Evolutionary conservation across 148 eudicot genomes (phyloP).

Genomic region (Rhododendron henanense): DNA sequence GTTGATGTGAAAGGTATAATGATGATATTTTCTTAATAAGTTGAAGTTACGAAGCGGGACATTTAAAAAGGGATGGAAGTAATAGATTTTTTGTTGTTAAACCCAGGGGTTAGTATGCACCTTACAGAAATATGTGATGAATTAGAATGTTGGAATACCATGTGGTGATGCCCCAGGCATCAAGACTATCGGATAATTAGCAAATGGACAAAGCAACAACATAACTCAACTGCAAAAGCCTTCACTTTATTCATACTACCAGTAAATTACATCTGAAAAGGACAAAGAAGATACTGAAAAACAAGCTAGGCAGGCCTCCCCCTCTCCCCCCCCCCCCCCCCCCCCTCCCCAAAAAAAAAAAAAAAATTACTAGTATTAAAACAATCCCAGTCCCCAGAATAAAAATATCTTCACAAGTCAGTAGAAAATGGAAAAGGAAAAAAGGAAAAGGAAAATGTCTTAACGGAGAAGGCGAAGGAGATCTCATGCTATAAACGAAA

Average conservation of each 20-base stretch:
- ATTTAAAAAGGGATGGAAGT: too few species aligned
- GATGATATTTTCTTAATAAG: too few species aligned
- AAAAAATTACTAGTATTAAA: neutral
- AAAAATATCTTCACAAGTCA: neutral
- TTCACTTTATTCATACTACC: neutral
- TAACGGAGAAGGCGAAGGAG: neutral
- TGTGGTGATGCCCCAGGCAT: too few species aligned
- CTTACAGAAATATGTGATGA: too few species aligned
- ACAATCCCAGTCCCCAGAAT: neutral
- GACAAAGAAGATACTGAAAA: neutral
- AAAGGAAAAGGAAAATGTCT: neutral
- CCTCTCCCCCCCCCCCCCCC: too few species aligned
- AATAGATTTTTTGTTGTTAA: too few species aligned
- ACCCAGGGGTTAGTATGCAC: too few species aligned
- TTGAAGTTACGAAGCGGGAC: too few species aligned
- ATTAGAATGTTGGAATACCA: too few species aligned
- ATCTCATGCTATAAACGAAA: neutral
- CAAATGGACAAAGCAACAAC: neutral
- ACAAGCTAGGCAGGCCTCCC: neutral
- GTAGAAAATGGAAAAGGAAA: neutral
- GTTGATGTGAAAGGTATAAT: too few species aligned
- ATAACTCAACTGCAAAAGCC: neutral
- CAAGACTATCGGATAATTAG: too few species aligned
- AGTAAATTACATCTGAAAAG: neutral
- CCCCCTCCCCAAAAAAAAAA: too few species aligned